These are phyloP conservation scores for Senna tora DNA, from an alignment of 306 rosid species.

Conservation along the genomic window DNA sequence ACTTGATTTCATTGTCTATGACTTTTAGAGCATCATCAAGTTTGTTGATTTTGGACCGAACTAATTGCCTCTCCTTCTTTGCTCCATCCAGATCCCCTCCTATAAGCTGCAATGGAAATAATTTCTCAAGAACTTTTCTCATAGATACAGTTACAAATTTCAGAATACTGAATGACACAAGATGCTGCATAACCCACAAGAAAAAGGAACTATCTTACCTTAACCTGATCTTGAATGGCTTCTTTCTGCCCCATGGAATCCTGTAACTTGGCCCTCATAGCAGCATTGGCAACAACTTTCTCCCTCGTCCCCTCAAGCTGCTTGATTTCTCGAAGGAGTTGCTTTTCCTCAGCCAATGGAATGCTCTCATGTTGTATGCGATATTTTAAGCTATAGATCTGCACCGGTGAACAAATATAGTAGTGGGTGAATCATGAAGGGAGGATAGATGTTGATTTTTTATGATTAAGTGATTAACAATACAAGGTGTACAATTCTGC, in stretches of 20 bases:
- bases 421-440: slow-evolving; percentile 3
- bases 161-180: not conserved
- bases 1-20: slow-evolving; percentile 59
- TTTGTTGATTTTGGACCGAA: slow-evolving; percentile 79
- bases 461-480: slow-evolving; percentile 15
- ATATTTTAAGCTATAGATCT: slow-evolving; percentile 74
- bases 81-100: slow-evolving; percentile 76
- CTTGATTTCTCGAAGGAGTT: slow-evolving; percentile 84
- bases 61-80: slow-evolving; percentile 72
- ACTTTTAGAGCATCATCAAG: slow-evolving; percentile 67
- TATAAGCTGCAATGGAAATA: slow-evolving; percentile 54
- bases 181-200: slow-evolving; percentile 27
- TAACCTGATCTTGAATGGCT: slow-evolving; percentile 81
- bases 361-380: slow-evolving; percentile 97
- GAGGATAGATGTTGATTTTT: not conserved
- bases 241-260: slow-evolving; percentile 73
- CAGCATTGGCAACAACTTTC: slow-evolving; percentile 75
- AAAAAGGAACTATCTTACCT: slow-evolving; percentile 54
- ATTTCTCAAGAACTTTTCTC: slow-evolving; percentile 19
- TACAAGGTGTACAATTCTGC: slow-evolving; percentile 24
- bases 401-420: slow-evolving; percentile 42
- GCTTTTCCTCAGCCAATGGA: slow-evolving; percentile 86
- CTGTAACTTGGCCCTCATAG: slow-evolving; percentile 21
- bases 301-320: slow-evolving; percentile 95
- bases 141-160: not conserved